Conservation (phyloP, 176 grass and related monocot species). For the Bolboschoenus planiculmis region DNA sequence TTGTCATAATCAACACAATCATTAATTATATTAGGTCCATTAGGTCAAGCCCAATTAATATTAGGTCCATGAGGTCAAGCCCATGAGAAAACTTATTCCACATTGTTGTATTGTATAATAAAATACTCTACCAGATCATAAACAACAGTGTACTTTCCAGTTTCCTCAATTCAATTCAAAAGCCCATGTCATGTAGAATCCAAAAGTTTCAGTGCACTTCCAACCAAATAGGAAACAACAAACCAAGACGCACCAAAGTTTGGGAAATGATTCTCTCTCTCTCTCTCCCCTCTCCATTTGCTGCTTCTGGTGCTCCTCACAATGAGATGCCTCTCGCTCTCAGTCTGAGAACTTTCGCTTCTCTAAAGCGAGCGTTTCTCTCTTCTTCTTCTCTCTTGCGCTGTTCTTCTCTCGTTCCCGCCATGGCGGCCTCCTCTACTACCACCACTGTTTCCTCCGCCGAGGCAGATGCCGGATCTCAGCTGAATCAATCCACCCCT, state of each 20-base stretch:
- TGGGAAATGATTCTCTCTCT: constrained; percentile 15
- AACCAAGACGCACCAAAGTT: background rate
- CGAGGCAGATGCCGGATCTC: background rate
- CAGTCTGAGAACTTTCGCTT: background rate
- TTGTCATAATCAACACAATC: background rate
- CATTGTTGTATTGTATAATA: background rate
- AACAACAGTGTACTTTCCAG: too few species aligned
- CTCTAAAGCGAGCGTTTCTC: constrained; percentile 13
- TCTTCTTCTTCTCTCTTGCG: background rate
- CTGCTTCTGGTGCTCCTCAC: background rate
- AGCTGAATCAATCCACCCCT: background rate
- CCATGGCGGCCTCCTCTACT: constrained; percentile 12
- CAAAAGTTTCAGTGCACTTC: background rate
- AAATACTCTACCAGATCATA: background rate
- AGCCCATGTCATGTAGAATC: background rate
- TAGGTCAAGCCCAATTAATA: background rate
- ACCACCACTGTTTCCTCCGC: background rate
- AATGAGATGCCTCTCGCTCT: constrained; percentile 14
- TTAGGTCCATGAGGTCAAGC: background rate
- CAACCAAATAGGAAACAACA: background rate
- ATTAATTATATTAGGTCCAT: background rate
- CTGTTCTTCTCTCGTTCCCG: background rate
- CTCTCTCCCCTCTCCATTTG: background rate
- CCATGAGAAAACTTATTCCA: background rate
- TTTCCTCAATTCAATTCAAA: background rate